Evolutionary conservation across 2,329 filamentous ascomycete species (phyloP), one percentile per base, ranked within the genome.

Genomic region (Botrytis medusae): DNA sequence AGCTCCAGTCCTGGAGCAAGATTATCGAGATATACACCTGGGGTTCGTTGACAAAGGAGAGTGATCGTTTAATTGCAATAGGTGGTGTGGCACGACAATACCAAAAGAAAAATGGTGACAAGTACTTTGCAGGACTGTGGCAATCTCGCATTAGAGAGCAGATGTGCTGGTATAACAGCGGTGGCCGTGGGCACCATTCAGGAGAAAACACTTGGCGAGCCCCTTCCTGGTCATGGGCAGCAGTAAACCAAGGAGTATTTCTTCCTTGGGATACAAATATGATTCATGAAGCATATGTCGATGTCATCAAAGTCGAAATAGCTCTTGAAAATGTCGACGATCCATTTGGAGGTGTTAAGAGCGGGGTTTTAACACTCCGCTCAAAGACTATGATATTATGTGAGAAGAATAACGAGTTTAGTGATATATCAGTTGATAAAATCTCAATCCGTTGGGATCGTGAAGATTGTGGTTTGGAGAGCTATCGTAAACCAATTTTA

Each of bases 241-340:
- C 48, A 54, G 48, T 7, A 1, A 51, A 51, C 0, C 2, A 7
- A 6, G 0, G 0, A n/a, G 25, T 51, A 10, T 14, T 0, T n/a
- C 0, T 51, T 2, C 12, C 5, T 6, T 1, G 0, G 2, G 48
- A 51, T n/a, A 3, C 4, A n/a, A 0, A 0, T 7, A 2, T n/a
- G 2, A 0, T 16, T n/a, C 1, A 0, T 7, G 25, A 54, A n/a
- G 12, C 48, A 7, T 54, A 7, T 54, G n/a, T n/a, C 0, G 12
- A 54, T 0, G 2, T 54, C 48, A n/a, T 1, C 5, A 16, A 54
- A 16, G 5, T 54, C 0, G 12, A n/a, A 4, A n/a, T n/a, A n/a
- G 1, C 48, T 16, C 25, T n/a, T n/a, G 25, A 51, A 51, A 0
- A 51, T n/a, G 1, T 1, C 1, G 48, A 54, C 0, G 12, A 54